These are phyloP conservation scores for Biscogniauxia mediterranea DNA, from an alignment of 2,329 filamentous ascomycete species.

Conservation along the genomic window DNA sequence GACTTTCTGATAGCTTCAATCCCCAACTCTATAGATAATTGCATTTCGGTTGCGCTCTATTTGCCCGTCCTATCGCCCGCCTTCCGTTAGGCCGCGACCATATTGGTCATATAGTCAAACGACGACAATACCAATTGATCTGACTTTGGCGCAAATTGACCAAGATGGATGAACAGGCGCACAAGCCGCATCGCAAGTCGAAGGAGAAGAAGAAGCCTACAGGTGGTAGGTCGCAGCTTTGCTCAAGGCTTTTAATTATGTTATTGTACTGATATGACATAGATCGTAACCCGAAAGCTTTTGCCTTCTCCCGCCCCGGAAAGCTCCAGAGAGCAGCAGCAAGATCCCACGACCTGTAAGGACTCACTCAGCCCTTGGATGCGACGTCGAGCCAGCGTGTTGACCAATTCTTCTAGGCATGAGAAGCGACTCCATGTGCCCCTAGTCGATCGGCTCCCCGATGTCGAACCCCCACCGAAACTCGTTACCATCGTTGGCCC, in stretches of 20 bases:
- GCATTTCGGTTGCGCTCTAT: background rate
- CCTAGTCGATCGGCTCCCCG: constrained; percentile 89
- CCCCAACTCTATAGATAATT: background rate
- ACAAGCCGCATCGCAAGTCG: constrained; percentile 79
- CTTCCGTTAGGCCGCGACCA: background rate
- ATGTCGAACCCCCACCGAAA: constrained; percentile 82
- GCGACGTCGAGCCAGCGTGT: background rate
- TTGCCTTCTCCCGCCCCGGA: constrained; percentile 79
- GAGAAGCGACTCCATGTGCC: constrained; percentile 96
- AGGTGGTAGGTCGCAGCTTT: constrained; percentile 47
- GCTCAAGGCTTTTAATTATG: background rate
- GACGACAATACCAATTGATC: background rate
- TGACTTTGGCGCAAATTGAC: background rate
- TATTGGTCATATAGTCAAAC: background rate
- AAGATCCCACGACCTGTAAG: constrained; percentile 40
- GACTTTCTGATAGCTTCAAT: background rate
- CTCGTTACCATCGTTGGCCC: constrained; percentile 94
- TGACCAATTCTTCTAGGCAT: constrained; percentile 61
- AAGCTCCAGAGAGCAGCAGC: constrained; percentile 74
- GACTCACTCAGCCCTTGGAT: background rate
- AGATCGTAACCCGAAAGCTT: constrained; percentile 87
- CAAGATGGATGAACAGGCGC: constrained; percentile 76
- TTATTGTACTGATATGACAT: constrained; percentile 27
- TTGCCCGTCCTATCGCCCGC: background rate
- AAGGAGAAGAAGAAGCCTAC: constrained; percentile 84